Conservation (phyloP, 768 basidiomycete genomes). For the Termitomyces sp. region DNA sequence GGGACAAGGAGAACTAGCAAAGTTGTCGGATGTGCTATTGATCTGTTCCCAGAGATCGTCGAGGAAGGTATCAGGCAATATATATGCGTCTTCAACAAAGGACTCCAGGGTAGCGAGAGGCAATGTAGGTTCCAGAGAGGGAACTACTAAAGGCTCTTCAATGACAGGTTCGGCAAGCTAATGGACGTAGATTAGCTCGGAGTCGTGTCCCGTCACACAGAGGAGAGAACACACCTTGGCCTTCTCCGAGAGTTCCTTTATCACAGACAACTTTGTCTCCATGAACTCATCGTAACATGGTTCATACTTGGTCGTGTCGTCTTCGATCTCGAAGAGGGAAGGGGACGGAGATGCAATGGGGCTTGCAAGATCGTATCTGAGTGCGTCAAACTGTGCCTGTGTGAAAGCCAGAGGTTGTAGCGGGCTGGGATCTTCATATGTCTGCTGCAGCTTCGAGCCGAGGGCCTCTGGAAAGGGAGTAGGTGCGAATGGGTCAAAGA, state of each 20-base stretch:
- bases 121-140: background rate
- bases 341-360: conserved; percentile 5
- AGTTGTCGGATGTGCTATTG: background rate
- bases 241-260: conserved; percentile 7
- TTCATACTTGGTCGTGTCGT: conserved; percentile 12
- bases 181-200: background rate
- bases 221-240: conserved; percentile 1
- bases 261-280: conserved; percentile 13
- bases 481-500: conserved; percentile 14
- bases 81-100: conserved; percentile 3
- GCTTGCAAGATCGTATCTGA: conserved; percentile 11
- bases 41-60: conserved; percentile 9
- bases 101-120: conserved; percentile 1
- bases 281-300: conserved; percentile 14
- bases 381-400: conserved; percentile 6
- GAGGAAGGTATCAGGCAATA: conserved; percentile 4
- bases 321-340: conserved; percentile 15
- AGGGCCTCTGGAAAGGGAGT: conserved; percentile 8
- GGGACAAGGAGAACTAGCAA: conserved; percentile 1
- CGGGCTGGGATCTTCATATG: background rate
- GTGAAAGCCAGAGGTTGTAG: background rate
- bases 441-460: conserved; percentile 1
- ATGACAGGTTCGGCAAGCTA: background rate
- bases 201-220: background rate
- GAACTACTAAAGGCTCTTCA: background rate